A percentile compares a stretch with the other conserved stretches of the same genome.
These are phyloP conservation scores for Ophiostoma ulmi DNA, from an alignment of 2,329 filamentous ascomycete genomes.

Conservation along the genomic window DNA sequence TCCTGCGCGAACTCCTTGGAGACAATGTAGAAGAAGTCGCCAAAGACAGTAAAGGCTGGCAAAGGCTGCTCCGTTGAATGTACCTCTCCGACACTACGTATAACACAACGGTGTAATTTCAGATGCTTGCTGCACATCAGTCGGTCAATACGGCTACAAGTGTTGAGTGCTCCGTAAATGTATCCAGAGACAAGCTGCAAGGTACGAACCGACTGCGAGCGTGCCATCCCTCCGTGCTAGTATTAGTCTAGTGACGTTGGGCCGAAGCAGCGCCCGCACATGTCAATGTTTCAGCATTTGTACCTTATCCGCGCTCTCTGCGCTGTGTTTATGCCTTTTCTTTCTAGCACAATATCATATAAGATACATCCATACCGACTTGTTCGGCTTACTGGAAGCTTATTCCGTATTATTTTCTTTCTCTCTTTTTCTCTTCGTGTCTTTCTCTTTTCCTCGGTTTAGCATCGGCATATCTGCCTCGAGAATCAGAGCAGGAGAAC, in stretches of 20 bases:
- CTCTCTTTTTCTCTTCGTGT: not conserved
- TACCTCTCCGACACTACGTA: not conserved
- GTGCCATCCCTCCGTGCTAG: not conserved
- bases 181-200: not conserved
- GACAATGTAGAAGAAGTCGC: not conserved
- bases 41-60: not conserved
- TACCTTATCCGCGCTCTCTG: not conserved
- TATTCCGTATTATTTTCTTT: conserved; percentile 9
- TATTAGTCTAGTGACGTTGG: not conserved
- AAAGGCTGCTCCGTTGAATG: not conserved
- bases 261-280: not conserved
- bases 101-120: not conserved
- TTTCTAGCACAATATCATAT: not conserved
- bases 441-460: not conserved
- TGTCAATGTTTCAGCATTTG: conserved; percentile 3
- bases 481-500: too few species aligned
- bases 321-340: not conserved
- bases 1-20: not conserved
- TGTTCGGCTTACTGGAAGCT: not conserved
- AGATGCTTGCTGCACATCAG: conserved; percentile 12
- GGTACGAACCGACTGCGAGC: conserved; percentile 8
- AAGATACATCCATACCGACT: not conserved
- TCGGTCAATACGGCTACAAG: not conserved
- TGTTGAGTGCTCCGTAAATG: not conserved
- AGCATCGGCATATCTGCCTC: not conserved